Percentiles rank a stretch among this genome's conserved stretches.
Conservation (phyloP, 2,329 filamentous ascomycete species). For the Penicillium sp. region DNA sequence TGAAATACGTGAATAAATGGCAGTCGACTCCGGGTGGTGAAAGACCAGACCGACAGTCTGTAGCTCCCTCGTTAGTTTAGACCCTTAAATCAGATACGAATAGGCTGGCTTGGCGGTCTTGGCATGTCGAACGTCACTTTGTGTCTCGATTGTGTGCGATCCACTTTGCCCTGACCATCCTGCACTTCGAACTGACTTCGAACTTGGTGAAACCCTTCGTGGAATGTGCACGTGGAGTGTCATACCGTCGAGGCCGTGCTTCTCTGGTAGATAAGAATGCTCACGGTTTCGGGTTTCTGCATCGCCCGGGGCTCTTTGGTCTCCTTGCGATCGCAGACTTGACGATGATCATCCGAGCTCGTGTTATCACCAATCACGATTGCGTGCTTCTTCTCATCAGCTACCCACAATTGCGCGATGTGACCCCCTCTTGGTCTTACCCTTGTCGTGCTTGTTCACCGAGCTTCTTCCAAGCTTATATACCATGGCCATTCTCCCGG, state of each 20-base stretch:
- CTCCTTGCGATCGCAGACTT: background rate
- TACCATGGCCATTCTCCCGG: background rate
- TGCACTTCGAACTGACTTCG: background rate
- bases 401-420: conserved; percentile 17
- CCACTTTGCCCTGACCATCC: conserved; percentile 1
- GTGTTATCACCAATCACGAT: conserved; percentile 14
- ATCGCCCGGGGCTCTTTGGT: background rate
- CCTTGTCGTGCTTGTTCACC: background rate
- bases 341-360: conserved; percentile 7
- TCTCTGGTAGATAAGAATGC: no score
- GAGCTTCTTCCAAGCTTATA: background rate
- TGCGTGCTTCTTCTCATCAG: conserved; percentile 18
- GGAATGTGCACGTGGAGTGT: background rate
- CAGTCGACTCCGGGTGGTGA: no score
- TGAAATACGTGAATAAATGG: background rate
- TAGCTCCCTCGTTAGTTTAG: background rate
- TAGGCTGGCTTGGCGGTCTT: conserved; percentile 5
- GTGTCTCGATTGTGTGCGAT: conserved; percentile 11
- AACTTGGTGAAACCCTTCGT: background rate
- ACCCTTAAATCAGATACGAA: background rate
- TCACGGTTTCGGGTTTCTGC: background rate
- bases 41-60: background rate
- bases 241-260: background rate
- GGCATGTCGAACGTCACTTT: conserved; percentile 10
- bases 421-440: conserved; percentile 6